phyloP scores from a whole-genome alignment of 345 rosid genomes.

The Tarenaya hassleriana region DNA sequence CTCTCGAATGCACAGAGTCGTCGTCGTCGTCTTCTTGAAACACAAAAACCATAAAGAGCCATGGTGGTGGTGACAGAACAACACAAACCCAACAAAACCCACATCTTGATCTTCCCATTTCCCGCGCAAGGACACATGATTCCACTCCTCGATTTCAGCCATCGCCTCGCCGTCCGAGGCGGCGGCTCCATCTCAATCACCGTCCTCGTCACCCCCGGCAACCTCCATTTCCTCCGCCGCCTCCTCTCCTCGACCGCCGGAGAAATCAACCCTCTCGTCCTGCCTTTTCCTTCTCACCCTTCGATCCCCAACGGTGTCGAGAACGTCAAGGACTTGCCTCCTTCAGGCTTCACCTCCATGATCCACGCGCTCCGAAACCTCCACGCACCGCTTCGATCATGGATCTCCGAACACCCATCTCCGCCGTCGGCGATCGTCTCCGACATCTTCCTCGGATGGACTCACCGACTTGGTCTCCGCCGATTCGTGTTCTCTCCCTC shows the following conservation, averaged over 20 bases:
- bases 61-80: slow-evolving; percentile 14
- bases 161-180: slow-evolving; percentile 27
- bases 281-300: slow-evolving; percentile 45
- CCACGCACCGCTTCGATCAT: slow-evolving; percentile 37
- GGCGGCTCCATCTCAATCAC: slow-evolving; percentile 28
- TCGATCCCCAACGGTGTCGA: slow-evolving; percentile 35
- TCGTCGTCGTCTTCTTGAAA: no score
- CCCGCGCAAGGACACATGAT: slow-evolving; percentile 48
- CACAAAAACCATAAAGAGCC: background rate
- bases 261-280: slow-evolving; percentile 28
- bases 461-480: slow-evolving; percentile 37
- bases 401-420: slow-evolving; percentile 45
- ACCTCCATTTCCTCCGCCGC: slow-evolving; percentile 29
- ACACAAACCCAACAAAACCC: slow-evolving; percentile 2
- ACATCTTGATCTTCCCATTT: slow-evolving; percentile 36
- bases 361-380: slow-evolving; percentile 33
- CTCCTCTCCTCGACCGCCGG: slow-evolving; percentile 27
- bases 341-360: slow-evolving; percentile 12
- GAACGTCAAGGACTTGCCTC: slow-evolving; percentile 35
- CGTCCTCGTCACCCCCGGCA: slow-evolving; percentile 34
- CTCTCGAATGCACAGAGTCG: no score
- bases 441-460: slow-evolving; percentile 65
- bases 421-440: slow-evolving; percentile 52
- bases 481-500: slow-evolving; percentile 55
- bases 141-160: slow-evolving; percentile 36